These are phyloP conservation scores for Microdochium paspali DNA, from an alignment of 2,329 filamentous ascomycete species.

Conservation along the genomic window DNA sequence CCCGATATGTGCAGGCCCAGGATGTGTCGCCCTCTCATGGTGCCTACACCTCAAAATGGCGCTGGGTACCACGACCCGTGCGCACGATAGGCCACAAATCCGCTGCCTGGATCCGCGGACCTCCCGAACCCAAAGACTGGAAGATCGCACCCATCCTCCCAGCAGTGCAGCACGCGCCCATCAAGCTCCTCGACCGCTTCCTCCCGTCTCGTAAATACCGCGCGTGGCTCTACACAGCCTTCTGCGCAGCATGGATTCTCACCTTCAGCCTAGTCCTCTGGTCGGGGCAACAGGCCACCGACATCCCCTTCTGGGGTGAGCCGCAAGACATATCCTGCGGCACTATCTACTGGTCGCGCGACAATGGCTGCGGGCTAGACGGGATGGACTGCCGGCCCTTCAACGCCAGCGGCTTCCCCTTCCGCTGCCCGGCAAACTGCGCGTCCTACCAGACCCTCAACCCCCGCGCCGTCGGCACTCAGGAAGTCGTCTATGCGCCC, in stretches of 20 bases:
- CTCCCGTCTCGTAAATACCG: conserved; percentile 52
- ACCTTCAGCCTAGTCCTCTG: conserved; percentile 61
- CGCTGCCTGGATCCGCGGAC: conserved; percentile 44
- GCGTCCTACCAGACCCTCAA: conserved; percentile 56
- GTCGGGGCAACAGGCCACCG: conserved; percentile 46
- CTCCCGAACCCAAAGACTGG: conserved; percentile 38
- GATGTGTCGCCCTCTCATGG: not conserved
- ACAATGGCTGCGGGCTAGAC: conserved; percentile 65
- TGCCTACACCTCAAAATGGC: conserved; percentile 42
- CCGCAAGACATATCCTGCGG: conserved; percentile 59
- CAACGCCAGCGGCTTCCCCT: conserved; percentile 57
- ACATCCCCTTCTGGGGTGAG: conserved; percentile 58
- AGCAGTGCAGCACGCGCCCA: conserved; percentile 55
- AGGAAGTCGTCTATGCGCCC: conserved; percentile 53
- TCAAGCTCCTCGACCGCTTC: conserved; percentile 51
- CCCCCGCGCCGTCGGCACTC: conserved; percentile 64
- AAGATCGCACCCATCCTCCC: conserved; percentile 55
- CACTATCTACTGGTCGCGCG: conserved; percentile 59
- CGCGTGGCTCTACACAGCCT: conserved; percentile 46
- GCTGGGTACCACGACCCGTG: conserved; percentile 49
- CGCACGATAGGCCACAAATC: conserved; percentile 33
- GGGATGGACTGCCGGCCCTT: conserved; percentile 71
- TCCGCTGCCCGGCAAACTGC: conserved; percentile 68
- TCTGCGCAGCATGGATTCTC: conserved; percentile 59
- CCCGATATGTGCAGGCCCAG: conserved; percentile 29